Percentiles rank a stretch among this genome's conserved stretches.
Conservation (phyloP, 495 filamentous ascomycete species). For the Glonium stellatum region DNA sequence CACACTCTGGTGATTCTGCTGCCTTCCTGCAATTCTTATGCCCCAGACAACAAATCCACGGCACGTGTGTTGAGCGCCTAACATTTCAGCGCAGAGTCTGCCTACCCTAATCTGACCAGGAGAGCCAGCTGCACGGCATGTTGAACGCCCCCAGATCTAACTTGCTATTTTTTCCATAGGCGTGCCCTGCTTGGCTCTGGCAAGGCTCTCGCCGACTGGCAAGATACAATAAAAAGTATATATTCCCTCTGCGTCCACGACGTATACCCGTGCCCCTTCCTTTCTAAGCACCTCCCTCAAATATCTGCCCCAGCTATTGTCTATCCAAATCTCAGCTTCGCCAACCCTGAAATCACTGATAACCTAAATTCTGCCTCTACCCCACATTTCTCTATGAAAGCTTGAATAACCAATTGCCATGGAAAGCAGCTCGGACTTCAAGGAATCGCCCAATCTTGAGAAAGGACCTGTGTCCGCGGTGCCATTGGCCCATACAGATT, state of each 20-base stretch:
- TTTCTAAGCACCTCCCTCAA: background rate
- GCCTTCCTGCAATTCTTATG: background rate
- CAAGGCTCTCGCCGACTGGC: slow-evolving; percentile 5
- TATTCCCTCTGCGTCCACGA: background rate
- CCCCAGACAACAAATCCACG: background rate
- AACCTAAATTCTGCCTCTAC: background rate
- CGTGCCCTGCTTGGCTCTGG: background rate
- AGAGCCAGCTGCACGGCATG: slow-evolving; percentile 3
- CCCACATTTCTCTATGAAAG: slow-evolving; percentile 2
- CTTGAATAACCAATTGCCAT: slow-evolving; percentile 11
- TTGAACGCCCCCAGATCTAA: background rate
- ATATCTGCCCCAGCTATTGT: background rate
- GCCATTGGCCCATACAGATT: slow-evolving; percentile 4
- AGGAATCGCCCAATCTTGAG: slow-evolving; percentile 2
- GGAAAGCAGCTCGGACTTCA: slow-evolving; percentile 15
- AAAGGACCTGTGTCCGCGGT: background rate
- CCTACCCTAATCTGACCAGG: background rate
- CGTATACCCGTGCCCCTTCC: background rate
- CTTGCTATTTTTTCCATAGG: slow-evolving; percentile 1
- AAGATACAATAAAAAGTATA: slow-evolving; percentile 9
- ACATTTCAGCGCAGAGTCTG: background rate
- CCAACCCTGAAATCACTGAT: background rate
- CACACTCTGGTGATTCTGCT: background rate
- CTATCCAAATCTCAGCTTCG: background rate
- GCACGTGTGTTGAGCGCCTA: background rate